Conservation (phyloP, 805 yeast species). For the Candida hungchunana region DNA sequence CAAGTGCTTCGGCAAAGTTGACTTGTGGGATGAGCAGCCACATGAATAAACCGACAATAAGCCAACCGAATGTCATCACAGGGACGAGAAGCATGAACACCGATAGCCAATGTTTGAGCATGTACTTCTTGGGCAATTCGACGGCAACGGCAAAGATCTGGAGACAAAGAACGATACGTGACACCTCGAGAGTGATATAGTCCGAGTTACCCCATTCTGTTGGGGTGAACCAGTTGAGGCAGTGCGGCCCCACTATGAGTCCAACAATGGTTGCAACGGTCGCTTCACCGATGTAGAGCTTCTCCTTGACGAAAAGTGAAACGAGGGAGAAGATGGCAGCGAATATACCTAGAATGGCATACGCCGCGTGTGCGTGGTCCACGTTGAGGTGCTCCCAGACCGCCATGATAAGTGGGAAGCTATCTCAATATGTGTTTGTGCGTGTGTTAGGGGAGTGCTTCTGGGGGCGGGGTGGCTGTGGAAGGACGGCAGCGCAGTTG, state of each 20-base stretch:
- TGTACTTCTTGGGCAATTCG: conserved; percentile 84
- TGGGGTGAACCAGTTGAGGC: conserved; percentile 80
- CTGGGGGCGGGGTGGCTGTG: too few species aligned
- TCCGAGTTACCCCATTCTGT: conserved; percentile 83
- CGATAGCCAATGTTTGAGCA: conserved; percentile 79
- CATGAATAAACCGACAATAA: conserved; percentile 71
- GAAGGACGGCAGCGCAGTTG: too few species aligned
- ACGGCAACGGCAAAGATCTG: conserved; percentile 95
- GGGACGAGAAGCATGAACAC: conserved; percentile 73
- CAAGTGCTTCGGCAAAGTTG: conserved; percentile 64
- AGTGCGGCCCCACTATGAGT: conserved; percentile 81
- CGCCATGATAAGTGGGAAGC: conserved; percentile 6
- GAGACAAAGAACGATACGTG: conserved; percentile 76
- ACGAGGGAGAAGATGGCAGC: conserved; percentile 75
- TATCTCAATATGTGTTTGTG: too few species aligned
- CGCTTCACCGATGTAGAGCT: conserved; percentile 85
- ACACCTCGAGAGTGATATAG: conserved; percentile 74
- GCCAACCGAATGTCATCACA: conserved; percentile 90
- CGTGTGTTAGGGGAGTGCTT: too few species aligned
- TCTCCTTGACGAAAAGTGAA: conserved; percentile 79
- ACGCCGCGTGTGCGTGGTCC: conserved; percentile 65
- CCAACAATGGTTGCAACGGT: conserved; percentile 85
- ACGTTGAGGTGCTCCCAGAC: conserved; percentile 19
- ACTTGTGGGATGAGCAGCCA: conserved; percentile 75
- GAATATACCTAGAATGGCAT: conserved; percentile 83